A percentile compares a stretch with the other conserved stretches of the same genome.
These are phyloP conservation scores for Albifimbria verrucaria DNA, from an alignment of 2,329 filamentous ascomycete genomes.

Conservation along the genomic window DNA sequence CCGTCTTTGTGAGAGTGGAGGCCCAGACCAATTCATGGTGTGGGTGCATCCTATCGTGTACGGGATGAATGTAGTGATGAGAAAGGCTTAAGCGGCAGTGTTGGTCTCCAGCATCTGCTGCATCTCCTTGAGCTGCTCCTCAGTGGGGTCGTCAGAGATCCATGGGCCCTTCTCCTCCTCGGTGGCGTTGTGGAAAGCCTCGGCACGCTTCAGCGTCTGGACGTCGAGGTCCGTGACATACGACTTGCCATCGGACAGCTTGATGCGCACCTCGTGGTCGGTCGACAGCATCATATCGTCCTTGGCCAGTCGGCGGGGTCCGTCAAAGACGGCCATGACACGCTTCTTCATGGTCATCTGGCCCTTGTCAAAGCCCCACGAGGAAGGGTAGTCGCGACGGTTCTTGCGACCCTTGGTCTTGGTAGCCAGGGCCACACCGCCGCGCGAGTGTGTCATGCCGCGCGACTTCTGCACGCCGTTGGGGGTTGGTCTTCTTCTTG, in stretches of 20 bases:
- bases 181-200: constrained; percentile 75
- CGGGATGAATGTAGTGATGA: background rate
- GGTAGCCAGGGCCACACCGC: constrained; percentile 58
- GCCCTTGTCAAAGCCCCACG: constrained; percentile 87
- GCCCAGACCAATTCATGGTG: background rate
- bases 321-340: constrained; percentile 89
- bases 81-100: constrained; percentile 13
- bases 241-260: constrained; percentile 68
- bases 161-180: constrained; percentile 86
- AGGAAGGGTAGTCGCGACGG: constrained; percentile 87
- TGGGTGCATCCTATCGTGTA: constrained; percentile 1
- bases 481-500: constrained; percentile 56
- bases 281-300: constrained; percentile 99
- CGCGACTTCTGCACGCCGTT: constrained; percentile 64
- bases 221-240: constrained; percentile 94
- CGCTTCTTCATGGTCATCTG: constrained; percentile 99
- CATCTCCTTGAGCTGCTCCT: constrained; percentile 59
- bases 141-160: constrained; percentile 68
- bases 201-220: constrained; percentile 82
- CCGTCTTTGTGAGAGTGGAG: background rate
- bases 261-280: constrained; percentile 88
- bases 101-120: constrained; percentile 42
- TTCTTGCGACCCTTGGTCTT: constrained; percentile 76
- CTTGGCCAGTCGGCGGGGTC: constrained; percentile 83
- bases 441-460: constrained; percentile 75